Base-by-base conservation (phyloP, 163 green algal genomes). In the Botryococcus braunii region DNA sequence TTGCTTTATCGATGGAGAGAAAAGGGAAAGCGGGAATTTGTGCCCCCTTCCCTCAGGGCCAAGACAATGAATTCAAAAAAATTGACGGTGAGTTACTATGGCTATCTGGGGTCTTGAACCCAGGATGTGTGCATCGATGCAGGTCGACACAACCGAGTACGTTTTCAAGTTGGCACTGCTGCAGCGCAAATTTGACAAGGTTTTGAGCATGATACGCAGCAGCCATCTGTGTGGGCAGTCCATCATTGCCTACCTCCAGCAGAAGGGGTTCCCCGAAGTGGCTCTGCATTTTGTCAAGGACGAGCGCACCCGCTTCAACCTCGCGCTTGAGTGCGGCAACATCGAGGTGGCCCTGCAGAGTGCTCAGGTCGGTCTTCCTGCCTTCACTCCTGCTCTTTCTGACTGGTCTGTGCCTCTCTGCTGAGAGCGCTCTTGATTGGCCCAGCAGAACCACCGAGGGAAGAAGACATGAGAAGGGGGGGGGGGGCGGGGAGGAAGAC, bases 81-180 rank as follows among this genome's bases (percentile, higher is more conserved):
- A n/a, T n/a, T n/a, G n/a, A n/a, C n/a, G n/a, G n/a, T n/a, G n/a
- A n/a, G n/a, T n/a, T n/a, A n/a, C n/a, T n/a, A n/a, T n/a, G n/a
- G n/a, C n/a, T n/a, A n/a, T n/a, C n/a, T n/a, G n/a, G n/a, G 46
- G 46, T 55, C 46, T 55, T 13, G 17, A 55, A 13, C 46, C 46
- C 13, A 55, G 46, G 17, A 13, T 55, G 46, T 55, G 46, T 55
- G 46, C 63, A 61, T 35, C 23, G 39, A 8, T 63, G 63, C 86
- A 95, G 79, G 89, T 98, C 35, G 91, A 99, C 77, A 79, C 79
- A 25, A 93, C 86, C 0, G 94, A 99, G 88, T 97, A 94, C 82
- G 84, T 90, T 71, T 99, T 99, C 90, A 99, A 99, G 88, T 86
- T 98, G 70, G 94, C 94, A 46, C 89, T 99, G 63, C 72, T 91